Conservation (phyloP, 2,329 filamentous ascomycete genomes). For the Colletotrichum somersetense region DNA sequence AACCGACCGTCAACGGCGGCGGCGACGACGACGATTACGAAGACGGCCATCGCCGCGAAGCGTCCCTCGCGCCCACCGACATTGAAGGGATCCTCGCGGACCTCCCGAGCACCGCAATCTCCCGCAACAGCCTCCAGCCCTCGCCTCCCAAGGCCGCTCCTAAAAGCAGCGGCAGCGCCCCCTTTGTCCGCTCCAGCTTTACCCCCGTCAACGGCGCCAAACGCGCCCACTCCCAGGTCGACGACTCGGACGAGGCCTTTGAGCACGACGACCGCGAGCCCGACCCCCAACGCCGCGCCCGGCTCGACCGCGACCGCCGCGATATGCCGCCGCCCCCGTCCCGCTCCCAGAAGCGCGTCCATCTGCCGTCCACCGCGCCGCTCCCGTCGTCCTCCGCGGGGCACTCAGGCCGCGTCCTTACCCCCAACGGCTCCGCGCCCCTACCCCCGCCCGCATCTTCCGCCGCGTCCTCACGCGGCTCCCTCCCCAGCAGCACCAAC, state of each 20-base stretch:
- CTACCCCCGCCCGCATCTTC: constrained; percentile 32
- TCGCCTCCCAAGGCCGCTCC: not conserved
- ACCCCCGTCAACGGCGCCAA: constrained; percentile 23
- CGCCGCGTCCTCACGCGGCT: constrained; percentile 44
- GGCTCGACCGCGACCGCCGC: constrained; percentile 44
- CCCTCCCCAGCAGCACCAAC: constrained; percentile 40
- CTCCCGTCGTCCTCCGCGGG: not conserved
- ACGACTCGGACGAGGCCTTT: constrained; percentile 43
- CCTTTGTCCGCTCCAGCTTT: constrained; percentile 15
- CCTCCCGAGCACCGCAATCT: constrained; percentile 18
- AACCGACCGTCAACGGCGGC: not conserved
- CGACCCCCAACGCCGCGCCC: constrained; percentile 44
- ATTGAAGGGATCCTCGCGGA: constrained; percentile 15
- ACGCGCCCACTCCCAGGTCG: not conserved
- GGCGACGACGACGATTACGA: not conserved
- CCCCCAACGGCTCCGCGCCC: constrained; percentile 36
- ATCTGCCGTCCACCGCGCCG: constrained; percentile 13
- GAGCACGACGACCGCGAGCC: constrained; percentile 42
- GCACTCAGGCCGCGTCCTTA: not conserved
- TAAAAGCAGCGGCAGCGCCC: not conserved
- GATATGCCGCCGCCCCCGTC: constrained; percentile 39
- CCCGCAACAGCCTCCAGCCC: not conserved
- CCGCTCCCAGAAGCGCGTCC: constrained; percentile 23
- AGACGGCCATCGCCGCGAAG: not conserved
- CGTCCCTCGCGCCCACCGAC: constrained; percentile 9